Conservation (phyloP, 1,139 yeast species). For the Candida pseudocylindracea region DNA sequence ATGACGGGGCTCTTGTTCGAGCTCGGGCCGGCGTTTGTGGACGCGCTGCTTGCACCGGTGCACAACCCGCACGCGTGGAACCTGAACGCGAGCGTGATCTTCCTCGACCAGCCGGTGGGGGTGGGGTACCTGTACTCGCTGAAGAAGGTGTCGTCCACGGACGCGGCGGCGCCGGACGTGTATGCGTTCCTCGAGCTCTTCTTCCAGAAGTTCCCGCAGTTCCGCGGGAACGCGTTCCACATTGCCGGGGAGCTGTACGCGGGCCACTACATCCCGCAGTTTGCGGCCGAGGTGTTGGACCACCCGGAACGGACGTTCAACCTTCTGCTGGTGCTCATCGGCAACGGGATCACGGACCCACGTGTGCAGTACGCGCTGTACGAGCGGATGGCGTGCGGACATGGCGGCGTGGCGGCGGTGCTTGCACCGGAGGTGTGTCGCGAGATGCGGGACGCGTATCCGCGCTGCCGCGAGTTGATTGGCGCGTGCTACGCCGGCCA, state of each 20-base stretch:
- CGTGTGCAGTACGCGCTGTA: conserved; percentile 2
- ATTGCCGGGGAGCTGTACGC: conserved; percentile 3
- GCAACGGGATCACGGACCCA: conserved; percentile 3
- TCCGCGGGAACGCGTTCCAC: conserved; percentile 2
- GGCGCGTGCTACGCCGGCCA: conserved; percentile 2
- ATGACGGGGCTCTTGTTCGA: conserved; percentile 47
- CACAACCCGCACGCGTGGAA: conserved; percentile 52
- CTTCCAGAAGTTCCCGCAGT: conserved; percentile 3
- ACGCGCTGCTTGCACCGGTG: conserved; percentile 23
- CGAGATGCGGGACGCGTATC: conserved; percentile 2
- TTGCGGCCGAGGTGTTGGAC: conserved; percentile 2
- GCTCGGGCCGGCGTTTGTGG: conserved; percentile 39
- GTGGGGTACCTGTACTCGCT: conserved; percentile 3
- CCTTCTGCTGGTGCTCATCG: conserved; percentile 8
- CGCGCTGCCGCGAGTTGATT: conserved; percentile 1
- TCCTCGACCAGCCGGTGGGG: conserved; percentile 7
- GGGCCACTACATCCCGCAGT: conserved; percentile 3
- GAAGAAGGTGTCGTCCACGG: conserved; percentile 1
- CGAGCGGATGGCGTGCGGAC: conserved; percentile 3
- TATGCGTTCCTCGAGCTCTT: conserved; percentile 3
- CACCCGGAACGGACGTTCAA: conserved; percentile 2
- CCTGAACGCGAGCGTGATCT: conserved; percentile 38
- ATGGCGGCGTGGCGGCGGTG: conserved; percentile 3
- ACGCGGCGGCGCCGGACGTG: conserved; percentile 3
- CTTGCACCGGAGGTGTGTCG: conserved; percentile 1